phyloP scores from a whole-genome alignment of 2,329 filamentous ascomycete species.

The Pseudogymnoascus sp. region DNA sequence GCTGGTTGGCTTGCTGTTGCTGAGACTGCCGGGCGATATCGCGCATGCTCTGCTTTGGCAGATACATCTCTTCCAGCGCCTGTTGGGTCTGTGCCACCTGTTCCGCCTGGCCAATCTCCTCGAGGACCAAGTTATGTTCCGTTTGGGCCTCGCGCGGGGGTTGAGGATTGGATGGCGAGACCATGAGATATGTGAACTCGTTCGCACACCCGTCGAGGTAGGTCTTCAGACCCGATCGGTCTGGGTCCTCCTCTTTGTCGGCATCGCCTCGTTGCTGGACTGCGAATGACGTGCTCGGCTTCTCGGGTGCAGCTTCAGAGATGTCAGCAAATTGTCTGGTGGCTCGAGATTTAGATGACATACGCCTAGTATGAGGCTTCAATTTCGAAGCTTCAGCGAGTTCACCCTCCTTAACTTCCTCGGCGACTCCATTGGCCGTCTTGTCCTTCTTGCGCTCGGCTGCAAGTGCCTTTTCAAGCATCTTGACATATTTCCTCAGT shows the following conservation, averaged over 20 bases:
- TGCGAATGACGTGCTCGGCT: conserved; percentile 30
- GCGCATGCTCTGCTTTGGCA: conserved; percentile 21
- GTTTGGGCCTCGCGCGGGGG: conserved; percentile 54
- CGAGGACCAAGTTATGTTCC: neutral
- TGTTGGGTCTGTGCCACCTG: conserved; percentile 29
- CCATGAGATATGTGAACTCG: conserved; percentile 62
- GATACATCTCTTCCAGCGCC: conserved; percentile 25
- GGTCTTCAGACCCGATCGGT: conserved; percentile 49
- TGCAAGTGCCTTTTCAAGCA: conserved; percentile 82
- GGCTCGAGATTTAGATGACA: neutral
- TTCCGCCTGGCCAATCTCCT: neutral
- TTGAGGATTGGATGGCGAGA: conserved; percentile 57
- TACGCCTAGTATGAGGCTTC: neutral
- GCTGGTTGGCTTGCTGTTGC: conserved; percentile 42
- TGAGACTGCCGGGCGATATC: conserved; percentile 39
- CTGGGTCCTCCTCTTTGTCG: conserved; percentile 24
- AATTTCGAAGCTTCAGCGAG: neutral
- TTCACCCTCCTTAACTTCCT: conserved; percentile 17
- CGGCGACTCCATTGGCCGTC: conserved; percentile 41
- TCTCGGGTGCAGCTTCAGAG: conserved; percentile 13
- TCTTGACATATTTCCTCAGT: conserved; percentile 79
- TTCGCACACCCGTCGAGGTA: conserved; percentile 60
- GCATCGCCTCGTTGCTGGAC: conserved; percentile 40
- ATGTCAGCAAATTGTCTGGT: neutral
- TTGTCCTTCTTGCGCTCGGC: conserved; percentile 72